Conservation (phyloP, 345 rosid species). For the Hypericum perforatum region DNA sequence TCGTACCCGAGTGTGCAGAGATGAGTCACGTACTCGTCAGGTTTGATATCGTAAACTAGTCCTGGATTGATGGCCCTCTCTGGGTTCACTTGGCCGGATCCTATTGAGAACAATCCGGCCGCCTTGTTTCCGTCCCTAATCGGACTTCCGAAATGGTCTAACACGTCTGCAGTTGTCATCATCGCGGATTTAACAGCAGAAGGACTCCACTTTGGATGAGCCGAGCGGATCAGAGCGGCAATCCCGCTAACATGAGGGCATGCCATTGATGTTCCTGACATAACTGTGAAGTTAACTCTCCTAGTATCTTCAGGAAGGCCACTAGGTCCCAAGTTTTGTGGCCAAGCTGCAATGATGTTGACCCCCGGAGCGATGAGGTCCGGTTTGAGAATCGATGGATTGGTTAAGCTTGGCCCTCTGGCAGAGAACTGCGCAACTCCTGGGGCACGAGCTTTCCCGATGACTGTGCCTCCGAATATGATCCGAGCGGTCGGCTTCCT, state of each 20-base stretch:
- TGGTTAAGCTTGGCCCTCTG: conserved; percentile 76
- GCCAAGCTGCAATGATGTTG: conserved; percentile 98
- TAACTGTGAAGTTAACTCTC: conserved; percentile 80
- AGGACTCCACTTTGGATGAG: conserved; percentile 72
- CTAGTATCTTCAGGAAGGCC: conserved; percentile 73
- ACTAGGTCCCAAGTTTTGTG: conserved; percentile 78
- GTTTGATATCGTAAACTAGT: conserved; percentile 57
- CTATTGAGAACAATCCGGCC: conserved; percentile 52
- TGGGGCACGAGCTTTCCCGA: conserved; percentile 65
- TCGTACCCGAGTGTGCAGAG: conserved; percentile 67
- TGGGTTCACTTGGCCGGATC: conserved; percentile 91
- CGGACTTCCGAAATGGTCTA: conserved; percentile 55
- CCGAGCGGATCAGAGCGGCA: conserved; percentile 57
- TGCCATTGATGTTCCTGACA: conserved; percentile 98
- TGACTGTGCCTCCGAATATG: conserved; percentile 53
- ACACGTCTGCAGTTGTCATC: conserved; percentile 72
- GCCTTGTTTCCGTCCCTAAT: conserved; percentile 61
- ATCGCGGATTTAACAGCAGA: conserved; percentile 85
- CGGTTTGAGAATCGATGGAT: conserved; percentile 74
- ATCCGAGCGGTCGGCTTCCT: conserved; percentile 51
- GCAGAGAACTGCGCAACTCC: conserved; percentile 80
- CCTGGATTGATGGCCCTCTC: conserved; percentile 69
- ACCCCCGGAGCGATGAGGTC: conserved; percentile 90
- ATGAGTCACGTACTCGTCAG: conserved; percentile 67
- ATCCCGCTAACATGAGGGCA: conserved; percentile 93